Evolutionary conservation across 805 yeast genomes (phyloP), one percentile per base, ranked within the genome.

Genomic region (Wickerhamiella dianesei): DNA sequence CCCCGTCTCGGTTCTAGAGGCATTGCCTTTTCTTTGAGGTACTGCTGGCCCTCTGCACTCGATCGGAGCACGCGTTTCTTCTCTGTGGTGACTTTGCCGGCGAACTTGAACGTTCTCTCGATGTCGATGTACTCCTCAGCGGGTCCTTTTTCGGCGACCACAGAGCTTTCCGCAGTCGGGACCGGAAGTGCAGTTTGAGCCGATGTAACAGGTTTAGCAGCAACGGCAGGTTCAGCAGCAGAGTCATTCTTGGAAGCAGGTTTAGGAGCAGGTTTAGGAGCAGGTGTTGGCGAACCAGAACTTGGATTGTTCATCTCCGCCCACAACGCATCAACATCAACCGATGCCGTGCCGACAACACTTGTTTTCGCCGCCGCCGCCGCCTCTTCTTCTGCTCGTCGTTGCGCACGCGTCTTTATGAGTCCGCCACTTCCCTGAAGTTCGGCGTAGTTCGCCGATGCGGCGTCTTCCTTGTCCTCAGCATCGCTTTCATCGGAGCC

Each of bases 31-130:
- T 9, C 40, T 37, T 74, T 75, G 40, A 84, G 61, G 57, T 80
- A 86, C 17, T 88, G 95, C 53, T 76, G 77, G 0, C 94, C 97
- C 60, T 86, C 96, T 13, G 92, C 92, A 6, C 95, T 82, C 41
- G 76, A 71, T 5, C 73, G 74, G 42, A 77, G 81, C 1, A 92
- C 96, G 63, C 72, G 69, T 62, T 84, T 86, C 49, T 80, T 79
- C 57, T 88, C 95, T 0, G 81, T 75, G 1, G 82, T 71, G 2
- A 77, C 69, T 56, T 82, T 82, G 4, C 96, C 96, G 0, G 98
- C 97, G 71, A 86, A 89, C 48, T 83, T 82, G 60, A 84, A 89
- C 2, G 79, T 75, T 51, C 92, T 72, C 50, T 75, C 79, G 48
- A 89, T 87, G 55, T 77, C 75, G 47, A 89, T 74, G 59, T 72